Evolutionary conservation across 169 alveolate species (phyloP), one percentile per base, ranked within the genome.

Genomic region (Babesia caballi): DNA sequence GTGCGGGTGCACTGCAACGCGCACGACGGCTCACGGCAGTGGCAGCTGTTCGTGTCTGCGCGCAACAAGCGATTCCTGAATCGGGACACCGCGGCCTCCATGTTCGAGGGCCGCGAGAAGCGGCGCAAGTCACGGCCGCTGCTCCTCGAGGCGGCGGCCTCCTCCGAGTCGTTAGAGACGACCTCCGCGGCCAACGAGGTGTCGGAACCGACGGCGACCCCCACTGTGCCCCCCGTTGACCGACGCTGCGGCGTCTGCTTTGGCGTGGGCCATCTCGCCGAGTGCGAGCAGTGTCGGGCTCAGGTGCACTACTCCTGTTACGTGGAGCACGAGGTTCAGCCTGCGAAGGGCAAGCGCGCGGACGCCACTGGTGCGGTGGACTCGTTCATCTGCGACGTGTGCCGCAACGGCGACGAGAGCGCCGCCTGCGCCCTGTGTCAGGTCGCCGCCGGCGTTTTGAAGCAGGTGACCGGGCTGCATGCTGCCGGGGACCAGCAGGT

Each of bases 171-270:
- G 12, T 4, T 52, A 21, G 65, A 50, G 42, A 2, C 38, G 47
- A 42, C n/a, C 6, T 21, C 60, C 7, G 8, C 51, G 21, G 19
- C 23, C 3, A 32, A 8, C 21, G 72, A 25, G n/a, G 23, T 57
- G 0, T 7, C 27, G 12, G 57, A 67, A 1, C 44, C 44, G 30
- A 52, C 5, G n/a, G 9, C 44, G 2, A 0, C 6, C n/a, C 30
- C 32, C 1, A 53, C 59, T 4, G 8, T 0, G 28, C 35, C 4
- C 25, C 4, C 42, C 2, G 47, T 12, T 14, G 63, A 49, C n/a
- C 9, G 35, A 4, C 71, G 71, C 19, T 71, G 82, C 27, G 73
- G 66, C 3, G 53, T 71, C 28, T 71, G 82, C 75, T 71, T 71
- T 19, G 80, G 69, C 21, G 42, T n/a, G 2, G 75, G 66, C 12